Base-by-base conservation (phyloP, 345 rosid genomes). In the Linum tenue region DNA sequence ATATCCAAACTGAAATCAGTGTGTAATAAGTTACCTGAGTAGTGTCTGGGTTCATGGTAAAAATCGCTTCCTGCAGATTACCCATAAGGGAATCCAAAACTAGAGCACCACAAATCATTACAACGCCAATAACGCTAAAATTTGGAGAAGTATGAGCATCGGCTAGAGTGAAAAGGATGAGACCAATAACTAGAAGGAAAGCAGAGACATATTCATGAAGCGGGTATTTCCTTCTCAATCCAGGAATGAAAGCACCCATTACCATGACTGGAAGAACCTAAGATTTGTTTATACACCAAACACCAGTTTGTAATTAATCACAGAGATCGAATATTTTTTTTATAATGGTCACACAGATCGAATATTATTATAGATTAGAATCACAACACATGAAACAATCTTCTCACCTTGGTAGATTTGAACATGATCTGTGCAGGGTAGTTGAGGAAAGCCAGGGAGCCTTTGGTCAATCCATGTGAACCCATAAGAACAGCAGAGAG, bases 401-500 rank as follows among this genome's bases (percentile, higher is more conserved):
- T 12, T n/a, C 51, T 55, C 76, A 86, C 99, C 95, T 94, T 90
- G 70, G 99, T 94, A 81, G 99, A 94, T 76, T 94, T 94, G 74
- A 94, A 90, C 95, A 90, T 90, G 75, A 90, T 85, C 66, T 90
- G 97, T 15, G 92, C 95, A 35, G 97, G 95, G 72, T 94, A 94
- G 68, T 94, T 94, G 42, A 94, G 99, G 67, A 82, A 94, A 70
- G 99, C 99, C 72, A 94, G 72, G 48, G 99, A 94, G 12, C 99
- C 95, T 73, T 94, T 94, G 38, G 99, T 94, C 59, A 94, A 76
- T 7, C 99, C 99, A 76, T 88, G 95, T 43, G 99, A 94, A 60
- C 95, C 96, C 96, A 94, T 90, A 50, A 94, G 85, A 69, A 90
- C 99, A n/a, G 96, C 99, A 68, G 97, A 90, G 70, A 94, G 96